These are phyloP conservation scores for Chlorophyllum brunneum DNA, from an alignment of 768 basidiomycete species.

Conservation along the genomic window DNA sequence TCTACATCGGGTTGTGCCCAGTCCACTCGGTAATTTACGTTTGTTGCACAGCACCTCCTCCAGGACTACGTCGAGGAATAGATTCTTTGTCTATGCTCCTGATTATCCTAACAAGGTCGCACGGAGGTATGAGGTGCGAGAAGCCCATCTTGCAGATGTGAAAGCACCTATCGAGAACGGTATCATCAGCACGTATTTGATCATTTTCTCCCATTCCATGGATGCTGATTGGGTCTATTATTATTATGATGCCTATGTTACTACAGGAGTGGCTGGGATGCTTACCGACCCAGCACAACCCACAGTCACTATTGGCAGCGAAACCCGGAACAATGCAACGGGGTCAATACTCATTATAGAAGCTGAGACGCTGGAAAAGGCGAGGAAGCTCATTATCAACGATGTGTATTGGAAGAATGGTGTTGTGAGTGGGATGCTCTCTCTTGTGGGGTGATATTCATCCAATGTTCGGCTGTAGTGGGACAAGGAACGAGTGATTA, in stretches of 20 bases:
- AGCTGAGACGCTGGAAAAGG: slow-evolving; percentile 45
- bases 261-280: slow-evolving; percentile 46
- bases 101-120: slow-evolving; percentile 39
- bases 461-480: slow-evolving; percentile 34
- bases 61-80: slow-evolving; percentile 18
- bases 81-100: slow-evolving; percentile 53
- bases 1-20: background rate
- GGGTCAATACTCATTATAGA: slow-evolving; percentile 52
- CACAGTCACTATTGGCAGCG: slow-evolving; percentile 26
- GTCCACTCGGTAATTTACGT: background rate
- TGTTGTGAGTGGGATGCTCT: slow-evolving; percentile 41
- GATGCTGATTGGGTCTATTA: background rate
- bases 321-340: slow-evolving; percentile 36
- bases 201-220: background rate
- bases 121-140: slow-evolving; percentile 42
- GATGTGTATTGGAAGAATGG: slow-evolving; percentile 37
- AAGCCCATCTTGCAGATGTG: slow-evolving; percentile 38
- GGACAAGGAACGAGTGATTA: slow-evolving; percentile 54
- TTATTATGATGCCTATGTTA: background rate
- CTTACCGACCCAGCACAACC: slow-evolving; percentile 37
- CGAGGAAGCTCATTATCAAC: slow-evolving; percentile 25
- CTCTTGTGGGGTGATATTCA: no score
- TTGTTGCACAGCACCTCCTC: background rate
- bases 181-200: slow-evolving; percentile 33
- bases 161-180: slow-evolving; percentile 34